Conservation (phyloP, 306 rosid genomes). For the Rubus parviflorus region DNA sequence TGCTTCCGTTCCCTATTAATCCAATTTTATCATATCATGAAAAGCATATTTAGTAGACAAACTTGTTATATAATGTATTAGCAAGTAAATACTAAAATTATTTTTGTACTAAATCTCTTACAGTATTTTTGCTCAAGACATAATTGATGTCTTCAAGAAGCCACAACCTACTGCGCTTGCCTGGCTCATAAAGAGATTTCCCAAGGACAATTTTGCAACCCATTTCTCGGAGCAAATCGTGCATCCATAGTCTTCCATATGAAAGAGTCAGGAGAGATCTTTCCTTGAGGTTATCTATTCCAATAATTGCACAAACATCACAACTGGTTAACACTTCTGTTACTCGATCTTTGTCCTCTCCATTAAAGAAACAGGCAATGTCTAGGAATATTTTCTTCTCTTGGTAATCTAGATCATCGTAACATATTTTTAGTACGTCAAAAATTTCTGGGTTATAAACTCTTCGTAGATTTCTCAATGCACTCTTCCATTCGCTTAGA, state of each 20-base stretch:
- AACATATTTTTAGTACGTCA: not conserved
- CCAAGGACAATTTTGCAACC: slow-evolving; percentile 8
- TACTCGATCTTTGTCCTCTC: slow-evolving; percentile 10
- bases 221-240: slow-evolving; percentile 28
- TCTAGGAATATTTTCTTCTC: slow-evolving; percentile 5
- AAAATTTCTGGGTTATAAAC: not conserved
- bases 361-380: slow-evolving; percentile 25
- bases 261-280: slow-evolving; percentile 3
- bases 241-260: slow-evolving; percentile 13
- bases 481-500: not conserved
- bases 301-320: slow-evolving; percentile 18
- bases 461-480: not conserved
- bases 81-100: not conserved
- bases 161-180: slow-evolving; percentile 24
- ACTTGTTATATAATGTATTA: not conserved
- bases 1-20: not conserved
- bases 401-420: not conserved
- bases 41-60: not conserved
- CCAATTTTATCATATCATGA: not conserved
- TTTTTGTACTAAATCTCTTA: not conserved
- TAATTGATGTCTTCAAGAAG: slow-evolving; percentile 13
- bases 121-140: slow-evolving; percentile 1
- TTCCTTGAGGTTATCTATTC: slow-evolving; percentile 12
- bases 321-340: slow-evolving; percentile 2
- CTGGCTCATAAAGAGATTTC: slow-evolving; percentile 8